Conservation (phyloP, 257 asterid species). For the Nemophila menziesii region DNA sequence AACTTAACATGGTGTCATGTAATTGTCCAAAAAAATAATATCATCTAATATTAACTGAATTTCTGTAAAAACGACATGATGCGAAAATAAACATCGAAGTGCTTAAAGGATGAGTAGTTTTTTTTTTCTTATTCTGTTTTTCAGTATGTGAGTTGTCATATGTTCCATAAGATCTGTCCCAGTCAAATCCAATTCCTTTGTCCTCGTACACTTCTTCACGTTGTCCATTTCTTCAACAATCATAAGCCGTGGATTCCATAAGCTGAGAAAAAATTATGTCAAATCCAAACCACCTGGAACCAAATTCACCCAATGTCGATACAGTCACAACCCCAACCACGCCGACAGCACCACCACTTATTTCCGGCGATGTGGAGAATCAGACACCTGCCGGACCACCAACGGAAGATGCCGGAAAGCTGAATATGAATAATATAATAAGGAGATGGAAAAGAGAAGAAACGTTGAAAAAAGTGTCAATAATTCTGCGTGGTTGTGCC, state of each 20-base stretch:
- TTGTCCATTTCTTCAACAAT: background rate
- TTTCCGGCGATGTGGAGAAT: background rate
- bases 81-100: too few species aligned
- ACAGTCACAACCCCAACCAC: background rate
- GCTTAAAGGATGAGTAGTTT: too few species aligned
- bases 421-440: conserved; percentile 17
- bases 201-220: background rate
- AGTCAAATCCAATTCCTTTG: background rate
- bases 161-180: background rate
- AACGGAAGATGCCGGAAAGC: too few species aligned
- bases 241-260: background rate
- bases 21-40: too few species aligned
- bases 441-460: conserved; percentile 55
- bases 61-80: too few species aligned
- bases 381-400: background rate
- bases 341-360: background rate
- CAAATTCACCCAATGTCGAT: background rate
- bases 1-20: too few species aligned
- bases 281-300: background rate
- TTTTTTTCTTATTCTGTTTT: too few species aligned
- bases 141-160: background rate
- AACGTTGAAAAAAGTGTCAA: conserved; percentile 25
- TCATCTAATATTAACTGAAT: too few species aligned
- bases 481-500: conserved; percentile 31
- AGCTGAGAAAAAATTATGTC: background rate